Evolutionary conservation across 2,329 filamentous ascomycete genomes (phyloP), one percentile per base, ranked within the genome.

Genomic region (Lachnellula occidentalis): DNA sequence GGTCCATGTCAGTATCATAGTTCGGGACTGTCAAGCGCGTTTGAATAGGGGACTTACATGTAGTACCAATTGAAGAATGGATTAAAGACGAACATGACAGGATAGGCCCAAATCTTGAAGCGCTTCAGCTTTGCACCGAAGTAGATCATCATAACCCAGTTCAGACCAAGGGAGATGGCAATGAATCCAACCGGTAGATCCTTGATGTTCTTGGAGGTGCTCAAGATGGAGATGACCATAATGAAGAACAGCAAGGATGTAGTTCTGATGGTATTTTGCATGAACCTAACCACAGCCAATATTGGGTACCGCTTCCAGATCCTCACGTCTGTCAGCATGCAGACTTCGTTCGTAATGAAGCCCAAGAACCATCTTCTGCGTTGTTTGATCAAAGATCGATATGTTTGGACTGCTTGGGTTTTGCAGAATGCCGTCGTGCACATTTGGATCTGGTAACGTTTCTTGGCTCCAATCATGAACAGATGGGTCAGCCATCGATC

Each of bases 1-100:
- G 12, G 3, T 45, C 5, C 8, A 31, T 45, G 22, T 45, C 43
- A 27, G 43, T 11, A 14, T 19, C 17, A 15, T 14, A 15, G 12
- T 24, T 21, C 5, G 21, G 22, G 7, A 45, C 14, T 27, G 2
- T 14, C 9, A 15, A 27, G 21, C 5, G 43, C 12, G n/a, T 15
- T 12, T 27, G 14, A 4, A 34, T 19, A 12, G 11, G 37, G n/a
- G 17, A 45, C 22, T 39, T 61, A 60, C 88, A 96, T 96, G 74
- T 97, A 97, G 55, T 90, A 82, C 92, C 92, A 97, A 72, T 97
- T 97, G 78, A 96, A 92, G 68, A 97, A 95, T 0, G 94, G 92
- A 67, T 96, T 97, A 59, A 96, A 71, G 46, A 96, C 74, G 69
- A 96, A 97, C 91, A 97, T 96, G 59, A 97, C 66, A 0, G 92